Evolutionary conservation across 148 eudicot genomes (phyloP), one percentile per base, ranked within the genome.

Genomic region (Arbutus unedo): DNA sequence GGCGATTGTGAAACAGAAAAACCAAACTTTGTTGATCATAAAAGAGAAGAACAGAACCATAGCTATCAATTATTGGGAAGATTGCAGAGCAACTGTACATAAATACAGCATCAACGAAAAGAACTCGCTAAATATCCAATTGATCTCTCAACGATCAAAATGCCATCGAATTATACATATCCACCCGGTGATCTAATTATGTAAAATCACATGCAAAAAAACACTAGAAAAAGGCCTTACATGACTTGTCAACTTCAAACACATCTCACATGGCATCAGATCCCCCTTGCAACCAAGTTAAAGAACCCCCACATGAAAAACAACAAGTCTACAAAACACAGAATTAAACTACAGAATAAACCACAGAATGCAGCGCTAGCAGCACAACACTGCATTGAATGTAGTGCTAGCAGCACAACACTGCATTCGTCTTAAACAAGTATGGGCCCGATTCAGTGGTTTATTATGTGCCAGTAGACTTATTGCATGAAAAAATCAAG

Each of bases 1-100:
- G 3, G 31, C 15, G 6, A 47, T 74, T 49, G 38, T 74, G 55
- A 48, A 74, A 74, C 5, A 21, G 25, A 21, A 72, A n/a, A 74
- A 49, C 15, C 23, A 41, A 25, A 76, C 79, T 51, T 14, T 3
- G 59, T 13, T 51, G 16, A 41, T 78, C 9, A 51, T 16, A 50
- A 8, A 31, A 16, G 18, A 74, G 38, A 60, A 48, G 79, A 47
- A 43, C 62, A 48, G 38, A 64, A 83, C 21, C 81, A 77, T 44
- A 78, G 67, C 45, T 31, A 66, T 21, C 44, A 19, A 68, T 67
- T 77, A 83, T 77, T 83, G 66, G 23, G 23, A 18, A 83, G 64
- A 81, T 16, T 49, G 81, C 2, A 59, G 38, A 77, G 38, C 53
- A 51, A 77, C 81, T 83, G 85, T 83, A 83, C 85, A 83, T 66